Base-by-base conservation (phyloP, 352 stramenopile species). In the Pythium pyrilobum region DNA sequence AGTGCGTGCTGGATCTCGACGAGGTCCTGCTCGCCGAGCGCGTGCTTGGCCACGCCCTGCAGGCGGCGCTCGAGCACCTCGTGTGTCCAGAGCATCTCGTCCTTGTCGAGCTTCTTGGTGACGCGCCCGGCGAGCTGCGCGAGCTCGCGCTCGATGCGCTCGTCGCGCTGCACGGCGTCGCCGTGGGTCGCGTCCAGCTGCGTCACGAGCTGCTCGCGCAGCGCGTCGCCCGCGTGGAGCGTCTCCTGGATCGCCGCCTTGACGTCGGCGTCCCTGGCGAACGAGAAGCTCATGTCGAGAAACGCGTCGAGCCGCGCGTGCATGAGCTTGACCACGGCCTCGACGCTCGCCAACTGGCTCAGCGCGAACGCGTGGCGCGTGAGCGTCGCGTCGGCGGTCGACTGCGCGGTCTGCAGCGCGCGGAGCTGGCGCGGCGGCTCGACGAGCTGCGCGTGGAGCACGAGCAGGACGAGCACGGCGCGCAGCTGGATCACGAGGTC, bases 71-170 rank as follows among this genome's bases (percentile, higher is more conserved):
- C 75, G 3, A 88, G 59, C 16, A 88, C 69, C 34, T 86, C 75
- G 40, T 86, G 77, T 0, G 79, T 90, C 79, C 79, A 90, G 4
- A 88, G 63, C 29, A 90, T 62, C 25, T 90, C 74, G 48, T 87
- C 77, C 56, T 88, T 87, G 57, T 90, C 79, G 3, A 85, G 62
- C 33, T 89, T 89, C 56, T 84, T 88, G 45, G 74, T 81, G 27
- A 90, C 72, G 7, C 77, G 77, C 8, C 66, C 66, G 18, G 79
- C 73, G 15, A 90, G 63, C 34, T 90, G 77, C 34, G 68, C 66
- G 36, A 90, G 50, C 24, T 90, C 80, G 5, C 67, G 59, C 36
- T 86, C 80, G 0, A 90, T 54, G 6, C 72, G 40, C 13, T 76
- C 71, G 24, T 87, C 73, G 5, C 75, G 73, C 34, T 77, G 66